Evolutionary conservation across 2,329 filamentous ascomycete genomes (phyloP).

Genomic region (Periconia digitata): DNA sequence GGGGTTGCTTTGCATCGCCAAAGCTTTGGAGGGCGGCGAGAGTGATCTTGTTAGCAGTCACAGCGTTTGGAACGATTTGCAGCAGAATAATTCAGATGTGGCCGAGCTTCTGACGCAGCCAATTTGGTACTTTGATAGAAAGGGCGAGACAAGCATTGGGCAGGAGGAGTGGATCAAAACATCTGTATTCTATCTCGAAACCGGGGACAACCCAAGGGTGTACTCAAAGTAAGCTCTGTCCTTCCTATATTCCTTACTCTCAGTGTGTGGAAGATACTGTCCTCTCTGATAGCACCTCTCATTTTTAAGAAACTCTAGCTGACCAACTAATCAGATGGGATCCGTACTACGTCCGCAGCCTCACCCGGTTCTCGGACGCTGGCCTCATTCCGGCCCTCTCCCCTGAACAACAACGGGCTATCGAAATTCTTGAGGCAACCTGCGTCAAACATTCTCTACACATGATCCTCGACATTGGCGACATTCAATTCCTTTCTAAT

Average conservation of each 20-base stretch:
- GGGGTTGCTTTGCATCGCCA: constrained; percentile 77
- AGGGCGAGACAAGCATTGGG: constrained; percentile 76
- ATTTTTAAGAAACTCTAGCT: not conserved
- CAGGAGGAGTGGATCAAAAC: constrained; percentile 74
- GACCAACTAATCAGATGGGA: constrained; percentile 62
- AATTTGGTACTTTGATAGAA: constrained; percentile 90
- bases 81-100: constrained; percentile 74
- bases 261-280: too few species aligned
- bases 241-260: not conserved
- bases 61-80: constrained; percentile 78
- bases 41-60: constrained; percentile 79
- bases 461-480: constrained; percentile 83
- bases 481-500: constrained; percentile 86
- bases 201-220: constrained; percentile 64
- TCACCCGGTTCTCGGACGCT: constrained; percentile 71
- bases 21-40: constrained; percentile 78
- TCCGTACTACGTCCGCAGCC: constrained; percentile 80
- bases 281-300: constrained; percentile 1
- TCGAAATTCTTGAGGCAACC: constrained; percentile 71
- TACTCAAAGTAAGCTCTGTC: constrained; percentile 65
- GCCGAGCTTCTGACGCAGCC: constrained; percentile 73
- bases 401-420: constrained; percentile 67
- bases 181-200: constrained; percentile 76
- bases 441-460: constrained; percentile 74
- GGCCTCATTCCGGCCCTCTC: constrained; percentile 75